These are phyloP conservation scores for Ophiosphaerella herpotricha DNA, from an alignment of 2,329 filamentous ascomycete genomes.

Conservation along the genomic window DNA sequence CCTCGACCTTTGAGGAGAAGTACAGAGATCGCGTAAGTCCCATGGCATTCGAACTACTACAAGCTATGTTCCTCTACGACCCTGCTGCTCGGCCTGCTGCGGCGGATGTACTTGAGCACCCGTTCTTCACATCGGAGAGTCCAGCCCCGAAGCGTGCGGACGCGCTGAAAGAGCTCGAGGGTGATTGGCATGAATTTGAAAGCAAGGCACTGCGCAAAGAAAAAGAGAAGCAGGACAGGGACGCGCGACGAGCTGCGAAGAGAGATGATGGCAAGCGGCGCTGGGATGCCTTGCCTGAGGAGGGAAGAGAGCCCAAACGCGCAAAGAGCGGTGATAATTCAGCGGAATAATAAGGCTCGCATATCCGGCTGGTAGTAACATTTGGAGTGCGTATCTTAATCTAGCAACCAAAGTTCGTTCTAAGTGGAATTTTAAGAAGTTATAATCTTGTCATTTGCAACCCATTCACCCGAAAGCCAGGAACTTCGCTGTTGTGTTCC, in stretches of 20 bases:
- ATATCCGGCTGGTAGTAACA: background rate
- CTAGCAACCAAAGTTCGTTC: too few species aligned
- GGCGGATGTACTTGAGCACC: constrained; percentile 79
- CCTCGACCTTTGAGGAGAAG: constrained; percentile 78
- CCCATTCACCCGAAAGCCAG: too few species aligned
- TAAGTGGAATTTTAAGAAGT: too few species aligned
- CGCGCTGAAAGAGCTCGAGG: constrained; percentile 81
- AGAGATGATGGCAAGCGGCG: constrained; percentile 42
- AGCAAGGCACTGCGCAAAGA: constrained; percentile 92
- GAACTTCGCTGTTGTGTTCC: too few species aligned
- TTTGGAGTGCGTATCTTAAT: too few species aligned
- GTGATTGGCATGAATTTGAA: constrained; percentile 99
- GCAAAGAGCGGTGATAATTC: constrained; percentile 29
- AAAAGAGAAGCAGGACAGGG: constrained; percentile 71
- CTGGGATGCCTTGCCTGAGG: constrained; percentile 32
- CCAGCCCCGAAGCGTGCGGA: constrained; percentile 76
- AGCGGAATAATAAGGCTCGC: constrained; percentile 4
- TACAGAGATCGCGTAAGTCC: constrained; percentile 78
- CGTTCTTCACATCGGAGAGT: constrained; percentile 85
- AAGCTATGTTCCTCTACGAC: constrained; percentile 87
- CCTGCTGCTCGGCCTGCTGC: constrained; percentile 82
- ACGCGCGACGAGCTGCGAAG: constrained; percentile 50
- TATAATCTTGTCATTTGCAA: too few species aligned
- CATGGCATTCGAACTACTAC: constrained; percentile 80
- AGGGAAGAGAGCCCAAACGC: constrained; percentile 42